Evolutionary conservation across 1,284 basidiomycete genomes (phyloP).

Genomic region (Pyrrhoderma lamaoense): DNA sequence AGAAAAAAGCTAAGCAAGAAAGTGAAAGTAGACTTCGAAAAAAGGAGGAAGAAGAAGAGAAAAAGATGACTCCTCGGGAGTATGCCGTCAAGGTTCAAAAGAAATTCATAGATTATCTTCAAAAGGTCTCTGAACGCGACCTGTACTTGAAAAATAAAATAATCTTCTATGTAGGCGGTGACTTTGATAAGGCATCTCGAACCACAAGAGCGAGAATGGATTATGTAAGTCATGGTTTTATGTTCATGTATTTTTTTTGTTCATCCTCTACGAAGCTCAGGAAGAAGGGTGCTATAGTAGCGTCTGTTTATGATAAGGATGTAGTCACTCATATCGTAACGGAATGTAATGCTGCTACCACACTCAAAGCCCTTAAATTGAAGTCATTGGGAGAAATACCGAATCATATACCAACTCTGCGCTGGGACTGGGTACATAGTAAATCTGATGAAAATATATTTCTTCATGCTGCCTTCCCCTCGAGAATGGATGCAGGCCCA

Average conservation of each 20-base stretch:
- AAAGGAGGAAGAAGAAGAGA: constrained; percentile 13
- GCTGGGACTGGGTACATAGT: constrained; percentile 49
- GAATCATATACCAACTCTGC: constrained; percentile 50
- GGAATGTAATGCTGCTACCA: constrained; percentile 30
- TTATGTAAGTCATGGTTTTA: constrained; percentile 31
- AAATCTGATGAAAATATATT: constrained; percentile 31
- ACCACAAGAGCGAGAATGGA: constrained; percentile 50
- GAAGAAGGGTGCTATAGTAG: constrained; percentile 47
- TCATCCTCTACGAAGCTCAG: constrained; percentile 39
- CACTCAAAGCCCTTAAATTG: constrained; percentile 36
- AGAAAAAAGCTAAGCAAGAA: constrained; percentile 9
- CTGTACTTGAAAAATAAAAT: constrained; percentile 41
- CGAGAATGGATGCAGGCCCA: constrained; percentile 39
- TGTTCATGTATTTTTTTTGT: neutral
- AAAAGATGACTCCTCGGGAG: constrained; percentile 16
- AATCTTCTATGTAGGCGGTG: constrained; percentile 54
- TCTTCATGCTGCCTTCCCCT: constrained; percentile 38
- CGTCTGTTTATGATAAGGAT: constrained; percentile 45
- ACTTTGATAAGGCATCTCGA: constrained; percentile 43
- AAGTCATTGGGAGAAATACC: constrained; percentile 49
- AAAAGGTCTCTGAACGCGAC: neutral
- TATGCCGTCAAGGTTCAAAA: constrained; percentile 12
- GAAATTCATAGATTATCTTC: constrained; percentile 13
- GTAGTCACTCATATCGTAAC: constrained; percentile 59
- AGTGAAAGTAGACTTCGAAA: constrained; percentile 4